Evolutionary conservation across 1,284 basidiomycete species (phyloP), one percentile per base, ranked within the genome.

Genomic region (Neotropicomus parvogracilis): DNA sequence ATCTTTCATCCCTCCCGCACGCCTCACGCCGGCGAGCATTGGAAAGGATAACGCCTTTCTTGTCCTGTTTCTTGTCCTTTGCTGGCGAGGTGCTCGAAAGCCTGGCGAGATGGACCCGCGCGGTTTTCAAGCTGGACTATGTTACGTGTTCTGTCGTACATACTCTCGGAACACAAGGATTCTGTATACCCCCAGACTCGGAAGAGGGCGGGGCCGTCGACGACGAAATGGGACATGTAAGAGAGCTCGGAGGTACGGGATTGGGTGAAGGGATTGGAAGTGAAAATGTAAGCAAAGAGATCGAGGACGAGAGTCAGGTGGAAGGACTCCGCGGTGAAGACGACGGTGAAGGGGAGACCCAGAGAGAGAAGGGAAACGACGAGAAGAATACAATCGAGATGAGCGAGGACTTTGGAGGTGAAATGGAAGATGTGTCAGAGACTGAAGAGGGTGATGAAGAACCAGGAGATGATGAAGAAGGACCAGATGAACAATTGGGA

Each of bases 251-350:
- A 39, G 94, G 93, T 3, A 81, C 87, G 2, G 94, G 95, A 2
- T 70, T 98, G 54, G 95, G 95, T 11, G 81, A 89, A 55, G 95
- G 95, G 2, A 73, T 79, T 1, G 94, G 95, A 1, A 74, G 75
- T 16, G 83, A 97, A 67, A 88, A 97, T 60, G 86, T 94, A 46
- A 93, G 89, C 72, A 87, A 91, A 58, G 88, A 97, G 61, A 93
- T 97, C 48, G 85, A 92, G 60, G 92, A 98, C 52, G 95, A 99
- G 66, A 89, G 90, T 60, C 93, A 97, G 62, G 90, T 99, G 27
- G 97, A 99, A 65, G 97, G 97, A 2, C 73, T 99, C 17, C 81
- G 87, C 62, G 88, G 82, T 40, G 76, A 84, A n/a, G 78, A 82
- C 26, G 64, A 78, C 6, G 74, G 79, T 31, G 56, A 59, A 5